A percentile compares a stretch with the other conserved stretches of the same genome.
These are phyloP conservation scores for Deinandra increscens DNA, from an alignment of 129 eudicot species.

Conservation along the genomic window DNA sequence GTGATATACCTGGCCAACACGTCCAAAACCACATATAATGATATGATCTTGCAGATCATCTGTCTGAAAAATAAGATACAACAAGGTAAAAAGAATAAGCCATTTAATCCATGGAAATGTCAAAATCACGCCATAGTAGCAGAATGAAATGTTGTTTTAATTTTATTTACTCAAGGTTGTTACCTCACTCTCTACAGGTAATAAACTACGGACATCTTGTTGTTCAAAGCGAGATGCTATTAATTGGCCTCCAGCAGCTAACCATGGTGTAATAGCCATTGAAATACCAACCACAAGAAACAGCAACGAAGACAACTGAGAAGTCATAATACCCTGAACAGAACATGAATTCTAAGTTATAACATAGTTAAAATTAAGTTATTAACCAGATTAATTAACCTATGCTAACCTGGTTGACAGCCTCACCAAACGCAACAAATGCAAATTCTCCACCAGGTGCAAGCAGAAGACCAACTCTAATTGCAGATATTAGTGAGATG, in stretches of 20 bases:
- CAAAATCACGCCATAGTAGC: conserved; percentile 16
- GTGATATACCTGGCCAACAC: conserved; percentile 87
- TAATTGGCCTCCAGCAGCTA: conserved; percentile 98
- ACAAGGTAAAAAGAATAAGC: conserved; percentile 18
- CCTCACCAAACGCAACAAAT: conserved; percentile 99
- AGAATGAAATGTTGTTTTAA: background rate
- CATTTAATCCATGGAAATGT: conserved; percentile 12
- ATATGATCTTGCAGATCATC: conserved; percentile 99
- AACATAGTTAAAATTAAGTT: conserved; percentile 8
- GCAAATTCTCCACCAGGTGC: conserved; percentile 99
- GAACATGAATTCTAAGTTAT: conserved; percentile 14
- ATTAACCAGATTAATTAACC: conserved; percentile 8
- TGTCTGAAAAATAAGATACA: conserved; percentile 53
- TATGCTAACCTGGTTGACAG: conserved; percentile 83
- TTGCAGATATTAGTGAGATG: conserved; percentile 77
- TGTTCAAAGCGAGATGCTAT: conserved; percentile 97
- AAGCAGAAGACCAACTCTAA: conserved; percentile 95
- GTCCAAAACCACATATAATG: conserved; percentile 96
- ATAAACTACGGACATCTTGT: conserved; percentile 88
- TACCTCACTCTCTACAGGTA: conserved; percentile 97
- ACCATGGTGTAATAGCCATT: conserved; percentile 96
- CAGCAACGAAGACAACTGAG: conserved; percentile 88
- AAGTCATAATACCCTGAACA: conserved; percentile 92
- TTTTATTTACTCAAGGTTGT: background rate
- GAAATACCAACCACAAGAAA: conserved; percentile 99